These are phyloP conservation scores for Paracamarosporium sp. DNA, from an alignment of 2,329 filamentous ascomycete species.

Conservation along the genomic window DNA sequence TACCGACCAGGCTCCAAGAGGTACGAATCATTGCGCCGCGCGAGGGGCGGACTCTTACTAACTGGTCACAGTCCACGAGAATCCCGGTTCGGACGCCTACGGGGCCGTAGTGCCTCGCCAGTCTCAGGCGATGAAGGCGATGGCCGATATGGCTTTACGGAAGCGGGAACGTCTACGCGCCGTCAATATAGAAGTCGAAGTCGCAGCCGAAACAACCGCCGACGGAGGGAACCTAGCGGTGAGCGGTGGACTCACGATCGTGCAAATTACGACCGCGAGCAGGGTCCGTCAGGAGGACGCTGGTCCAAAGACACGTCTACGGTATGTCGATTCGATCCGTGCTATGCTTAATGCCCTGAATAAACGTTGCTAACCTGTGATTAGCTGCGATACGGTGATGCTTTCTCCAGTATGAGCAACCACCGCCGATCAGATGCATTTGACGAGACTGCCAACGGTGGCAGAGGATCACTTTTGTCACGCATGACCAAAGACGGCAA, in stretches of 20 bases:
- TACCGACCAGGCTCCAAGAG: slow-evolving; percentile 37
- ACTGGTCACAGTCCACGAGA: slow-evolving; percentile 29
- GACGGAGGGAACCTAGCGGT: slow-evolving; percentile 29
- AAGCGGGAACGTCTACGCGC: slow-evolving; percentile 54
- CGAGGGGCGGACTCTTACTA: slow-evolving; percentile 1
- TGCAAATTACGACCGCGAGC: slow-evolving; percentile 28
- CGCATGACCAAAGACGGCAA: slow-evolving; percentile 45
- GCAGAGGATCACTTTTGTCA: slow-evolving; percentile 32
- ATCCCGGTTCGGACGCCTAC: slow-evolving; percentile 56
- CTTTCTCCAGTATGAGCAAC: slow-evolving; percentile 50
- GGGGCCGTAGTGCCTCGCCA: slow-evolving; percentile 68
- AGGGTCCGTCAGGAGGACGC: slow-evolving; percentile 22
- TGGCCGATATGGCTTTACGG: slow-evolving; percentile 57
- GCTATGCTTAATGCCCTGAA: neutral
- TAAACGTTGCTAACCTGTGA: neutral
- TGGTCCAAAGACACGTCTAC: slow-evolving; percentile 34
- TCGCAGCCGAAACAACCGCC: slow-evolving; percentile 32
- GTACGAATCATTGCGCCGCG: slow-evolving; percentile 18
- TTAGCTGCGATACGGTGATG: slow-evolving; percentile 26
- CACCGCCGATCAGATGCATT: slow-evolving; percentile 54
- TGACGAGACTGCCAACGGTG: slow-evolving; percentile 38
- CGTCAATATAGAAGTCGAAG: slow-evolving; percentile 52
- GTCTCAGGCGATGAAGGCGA: slow-evolving; percentile 53
- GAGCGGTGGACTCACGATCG: slow-evolving; percentile 41
- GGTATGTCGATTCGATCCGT: neutral